Conservation (phyloP, 2,329 filamentous ascomycete species). For the Colletotrichum sp. region DNA sequence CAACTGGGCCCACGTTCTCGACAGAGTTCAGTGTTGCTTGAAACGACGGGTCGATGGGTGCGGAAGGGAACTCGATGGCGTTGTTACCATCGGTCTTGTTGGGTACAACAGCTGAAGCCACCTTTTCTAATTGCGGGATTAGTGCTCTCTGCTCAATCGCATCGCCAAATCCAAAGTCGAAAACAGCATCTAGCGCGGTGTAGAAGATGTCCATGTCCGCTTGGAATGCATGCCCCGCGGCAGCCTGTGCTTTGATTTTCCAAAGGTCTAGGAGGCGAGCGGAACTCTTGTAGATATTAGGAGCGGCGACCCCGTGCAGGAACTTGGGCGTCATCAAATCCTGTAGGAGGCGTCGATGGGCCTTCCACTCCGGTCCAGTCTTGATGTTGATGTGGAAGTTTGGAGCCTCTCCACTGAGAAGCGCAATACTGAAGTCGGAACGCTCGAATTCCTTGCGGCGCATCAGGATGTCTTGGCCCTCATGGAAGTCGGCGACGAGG, state of each 20-base stretch:
- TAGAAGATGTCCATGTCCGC: conserved; percentile 35
- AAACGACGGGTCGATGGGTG: neutral
- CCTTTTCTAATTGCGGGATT: neutral
- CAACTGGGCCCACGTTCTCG: neutral
- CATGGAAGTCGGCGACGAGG: conserved; percentile 35
- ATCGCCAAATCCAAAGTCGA: conserved; percentile 33
- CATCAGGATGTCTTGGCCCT: conserved; percentile 35
- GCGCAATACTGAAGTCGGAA: conserved; percentile 20
- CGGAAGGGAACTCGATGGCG: neutral
- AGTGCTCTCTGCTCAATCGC: neutral
- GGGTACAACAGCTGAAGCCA: neutral
- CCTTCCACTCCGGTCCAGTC: conserved; percentile 34
- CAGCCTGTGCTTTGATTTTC: conserved; percentile 33
- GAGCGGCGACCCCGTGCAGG: conserved; percentile 35
- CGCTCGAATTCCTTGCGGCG: conserved; percentile 39
- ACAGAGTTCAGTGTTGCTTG: neutral
- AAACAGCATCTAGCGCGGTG: conserved; percentile 38
- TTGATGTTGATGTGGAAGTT: conserved; percentile 37
- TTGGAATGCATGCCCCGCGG: conserved; percentile 32
- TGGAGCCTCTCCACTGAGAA: conserved; percentile 8
- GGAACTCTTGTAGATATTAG: conserved; percentile 35
- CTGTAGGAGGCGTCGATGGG: conserved; percentile 34
- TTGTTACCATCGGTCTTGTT: neutral
- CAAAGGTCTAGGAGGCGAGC: conserved; percentile 35
- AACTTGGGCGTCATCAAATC: conserved; percentile 43